Evolutionary conservation across 2,329 filamentous ascomycete genomes (phyloP).

Genomic region (Aspergillus sp.): DNA sequence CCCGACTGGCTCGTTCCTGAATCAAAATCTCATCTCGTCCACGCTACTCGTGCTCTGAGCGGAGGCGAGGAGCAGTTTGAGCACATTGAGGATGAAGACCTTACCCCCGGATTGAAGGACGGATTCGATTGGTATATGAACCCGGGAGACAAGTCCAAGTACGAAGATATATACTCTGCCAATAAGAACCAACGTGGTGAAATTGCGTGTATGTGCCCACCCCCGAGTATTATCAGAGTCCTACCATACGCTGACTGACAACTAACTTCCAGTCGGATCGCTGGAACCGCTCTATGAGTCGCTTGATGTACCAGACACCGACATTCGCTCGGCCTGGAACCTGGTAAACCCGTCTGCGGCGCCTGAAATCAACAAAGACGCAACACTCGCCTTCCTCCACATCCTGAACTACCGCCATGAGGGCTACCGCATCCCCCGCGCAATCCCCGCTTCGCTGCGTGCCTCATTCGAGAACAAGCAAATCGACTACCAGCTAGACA

Average conservation of each 20-base stretch:
- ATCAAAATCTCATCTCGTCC: conserved; percentile 86
- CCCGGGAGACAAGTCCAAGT: conserved; percentile 84
- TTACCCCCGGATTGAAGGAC: conserved; percentile 82
- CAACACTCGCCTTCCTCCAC: conserved; percentile 89
- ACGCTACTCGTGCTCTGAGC: conserved; percentile 76
- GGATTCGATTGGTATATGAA: conserved; percentile 99
- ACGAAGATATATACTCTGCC: conserved; percentile 95
- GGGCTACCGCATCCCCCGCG: conserved; percentile 88
- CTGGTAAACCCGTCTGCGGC: conserved; percentile 88
- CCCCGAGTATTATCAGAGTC: background rate
- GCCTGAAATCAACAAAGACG: conserved; percentile 87
- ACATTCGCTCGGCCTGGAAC: conserved; percentile 93
- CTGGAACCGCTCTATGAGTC: conserved; percentile 80
- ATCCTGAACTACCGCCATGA: conserved; percentile 96
- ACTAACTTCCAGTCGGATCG: conserved; percentile 61
- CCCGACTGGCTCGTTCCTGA: conserved; percentile 98
- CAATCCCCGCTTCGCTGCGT: conserved; percentile 85
- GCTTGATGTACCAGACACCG: conserved; percentile 66
- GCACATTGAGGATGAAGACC: conserved; percentile 73
- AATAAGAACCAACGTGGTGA: conserved; percentile 86
- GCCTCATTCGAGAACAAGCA: conserved; percentile 91
- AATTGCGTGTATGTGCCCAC: conserved; percentile 64
- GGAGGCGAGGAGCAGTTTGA: conserved; percentile 82
- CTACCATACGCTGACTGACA: conserved; percentile 6
- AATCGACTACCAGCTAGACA: conserved; percentile 93